phyloP scores from a whole-genome alignment of 225 moss, liverwort and hornwort species.

The Pleurozium schreberi region DNA sequence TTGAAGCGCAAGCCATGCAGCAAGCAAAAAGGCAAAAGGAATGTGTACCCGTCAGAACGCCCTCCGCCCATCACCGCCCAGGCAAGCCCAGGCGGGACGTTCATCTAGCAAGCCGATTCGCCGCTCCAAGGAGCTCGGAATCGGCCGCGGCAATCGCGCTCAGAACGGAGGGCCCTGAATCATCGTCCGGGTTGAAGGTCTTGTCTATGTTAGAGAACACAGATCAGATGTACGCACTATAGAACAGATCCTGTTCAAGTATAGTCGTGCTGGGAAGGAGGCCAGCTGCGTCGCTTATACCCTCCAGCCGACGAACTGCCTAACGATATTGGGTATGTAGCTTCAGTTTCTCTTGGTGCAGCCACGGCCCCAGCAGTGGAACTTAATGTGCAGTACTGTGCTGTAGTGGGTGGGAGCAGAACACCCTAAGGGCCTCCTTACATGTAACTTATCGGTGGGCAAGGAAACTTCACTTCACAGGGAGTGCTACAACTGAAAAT shows the following conservation, averaged over 20 bases:
- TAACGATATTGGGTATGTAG: background rate
- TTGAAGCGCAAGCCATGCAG: background rate
- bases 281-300: accelerated
- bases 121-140: background rate
- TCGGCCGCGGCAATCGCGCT: background rate
- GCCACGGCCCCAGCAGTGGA: too few species aligned
- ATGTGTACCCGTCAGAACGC: background rate
- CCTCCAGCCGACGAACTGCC: background rate
- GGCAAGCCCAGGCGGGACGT: background rate
- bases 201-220: too few species aligned
- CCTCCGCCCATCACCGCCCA: background rate
- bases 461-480: too few species aligned
- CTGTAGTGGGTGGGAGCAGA: too few species aligned
- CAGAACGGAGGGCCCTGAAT: background rate
- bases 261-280: background rate
- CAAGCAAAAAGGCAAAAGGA: background rate
- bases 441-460: too few species aligned
- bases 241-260: constrained; percentile 7
- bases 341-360: too few species aligned
- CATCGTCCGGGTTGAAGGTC: background rate
- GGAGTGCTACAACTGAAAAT: too few species aligned
- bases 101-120: background rate
- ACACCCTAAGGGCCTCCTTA: too few species aligned
- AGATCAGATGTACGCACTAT: background rate
- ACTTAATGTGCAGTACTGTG: too few species aligned